Base-by-base conservation (phyloP, 1,139 yeast genomes). In the Saccharomyces uvarum region DNA sequence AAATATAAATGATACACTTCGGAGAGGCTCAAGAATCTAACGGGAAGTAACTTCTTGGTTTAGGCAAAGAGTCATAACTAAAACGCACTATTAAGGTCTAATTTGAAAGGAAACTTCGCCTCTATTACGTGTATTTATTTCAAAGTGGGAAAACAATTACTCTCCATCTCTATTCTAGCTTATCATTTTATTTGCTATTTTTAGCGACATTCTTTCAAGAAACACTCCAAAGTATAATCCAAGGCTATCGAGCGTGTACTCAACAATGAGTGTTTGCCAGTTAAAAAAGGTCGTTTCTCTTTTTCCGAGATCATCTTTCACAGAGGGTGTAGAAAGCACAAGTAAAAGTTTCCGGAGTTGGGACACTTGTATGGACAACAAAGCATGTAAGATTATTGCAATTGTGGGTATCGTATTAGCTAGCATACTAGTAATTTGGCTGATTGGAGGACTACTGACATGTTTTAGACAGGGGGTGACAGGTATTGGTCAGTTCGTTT, bases 361-460 rank as follows among this genome's bases (percentile, higher is more conserved):
- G 95, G 81, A 84, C 65, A 80, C 87, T 2, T 88, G 96, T 71
- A 86, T 86, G 95, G 83, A 78, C 63, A 84, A 86, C 68, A 81
- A 73, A 44, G 76, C 83, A 44, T 88, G 96, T 71, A 87, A 87
- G 67, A 80, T 86, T 58, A 80, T 85, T 19, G 91, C 88, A 8
- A 87, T 88, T 51, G 86, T 86, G n/a, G 83, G 86, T 4, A 84
- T 87, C 1, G 81, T 77, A 0, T 63, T 88, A 11, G 93, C 83
- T 0, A 74, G 68, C 1, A 51, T 74, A 1, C 57, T 72, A 1
- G 64, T 63, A 1, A 26, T 77, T 9, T 75, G 80, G 76, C 52
- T 77, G 2, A 49, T 77, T 4, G 71, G 75, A 24, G 72, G 72
- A 1, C 49, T 78, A 5, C 55, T 76, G 38, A 69, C 78, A 44